Evolutionary conservation across 176 grass and related monocot species (phyloP), one percentile per base, ranked within the genome.

Genomic region (Avena insularis): DNA sequence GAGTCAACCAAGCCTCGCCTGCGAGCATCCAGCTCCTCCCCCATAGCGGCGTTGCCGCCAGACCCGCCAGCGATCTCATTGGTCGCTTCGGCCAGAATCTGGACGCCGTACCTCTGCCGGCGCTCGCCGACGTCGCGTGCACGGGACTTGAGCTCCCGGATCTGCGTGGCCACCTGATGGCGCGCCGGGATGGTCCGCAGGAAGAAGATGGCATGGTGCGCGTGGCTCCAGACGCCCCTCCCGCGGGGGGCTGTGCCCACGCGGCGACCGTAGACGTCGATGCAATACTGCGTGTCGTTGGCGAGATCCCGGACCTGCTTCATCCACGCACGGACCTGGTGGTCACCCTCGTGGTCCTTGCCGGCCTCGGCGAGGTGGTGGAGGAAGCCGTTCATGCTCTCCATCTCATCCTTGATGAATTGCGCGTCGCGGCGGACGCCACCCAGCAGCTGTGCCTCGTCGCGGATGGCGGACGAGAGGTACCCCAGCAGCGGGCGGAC

Each of bases 321-420:
- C 45, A 48, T 65, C 79, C 79, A 81, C 15, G 79, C 61, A 1
- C 61, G 61, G 23, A 81, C 79, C 79, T 81, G 61, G 15, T 81
- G 79, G 79, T 81, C 61, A 9, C 45, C 48, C 27, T 77, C 75
- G 15, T 20, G 9, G 8, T 77, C 74, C 50, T 55, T 35, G 73
- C 73, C 29, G 45, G 23, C 60, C 20, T 25, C 23, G 60, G 14
- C 79, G 45, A 62, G 59, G 60, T 66, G 6, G 25, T 36, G 27
- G 47, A 82, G 79, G 27, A 82, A 82, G 61, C 79, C 79, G 79
- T 82, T 67, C 62, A 82, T 82, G 79, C 62, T 82, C 79, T 67
- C 62, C 62, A 82, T 67, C 62, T 82, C 79, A 10, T 82, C 79
- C 62, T 68, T 82, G 79, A 82, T 82, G 79, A 82, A 82, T 6